A percentile compares a stretch with the other conserved stretches of the same genome.
phyloP scores from a whole-genome alignment of 1,284 basidiomycete species.

The Ceratobasidium sp. region DNA sequence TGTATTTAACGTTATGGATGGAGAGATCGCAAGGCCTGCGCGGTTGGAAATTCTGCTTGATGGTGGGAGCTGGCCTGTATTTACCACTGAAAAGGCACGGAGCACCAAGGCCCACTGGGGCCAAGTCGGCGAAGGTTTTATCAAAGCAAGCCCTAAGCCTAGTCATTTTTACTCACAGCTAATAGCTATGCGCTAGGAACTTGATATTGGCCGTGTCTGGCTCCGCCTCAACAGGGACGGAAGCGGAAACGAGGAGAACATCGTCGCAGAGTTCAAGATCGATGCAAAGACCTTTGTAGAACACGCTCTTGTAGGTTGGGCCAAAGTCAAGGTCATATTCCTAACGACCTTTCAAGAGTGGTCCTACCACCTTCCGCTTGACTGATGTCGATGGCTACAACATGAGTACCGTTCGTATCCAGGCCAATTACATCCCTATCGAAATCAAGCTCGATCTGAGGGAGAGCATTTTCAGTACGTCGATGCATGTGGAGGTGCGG shows the following conservation, averaged over 20 bases:
- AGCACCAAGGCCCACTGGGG: slow-evolving; percentile 84
- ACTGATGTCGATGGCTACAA: slow-evolving; percentile 56
- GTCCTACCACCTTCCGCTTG: slow-evolving; percentile 65
- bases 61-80: slow-evolving; percentile 93
- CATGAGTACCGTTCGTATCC: slow-evolving; percentile 68
- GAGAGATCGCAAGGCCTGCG: slow-evolving; percentile 78
- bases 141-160: slow-evolving; percentile 66
- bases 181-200: slow-evolving; percentile 57
- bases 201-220: slow-evolving; percentile 91
- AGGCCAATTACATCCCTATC: slow-evolving; percentile 88
- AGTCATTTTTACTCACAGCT: too few species aligned
- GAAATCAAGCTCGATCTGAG: slow-evolving; percentile 84
- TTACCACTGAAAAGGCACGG: slow-evolving; percentile 79
- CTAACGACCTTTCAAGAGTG: slow-evolving; percentile 55
- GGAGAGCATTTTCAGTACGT: slow-evolving; percentile 92
- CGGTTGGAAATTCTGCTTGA: slow-evolving; percentile 92
- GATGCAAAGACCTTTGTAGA: slow-evolving; percentile 82
- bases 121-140: slow-evolving; percentile 92
- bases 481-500: background rate
- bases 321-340: background rate
- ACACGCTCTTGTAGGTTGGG: slow-evolving; percentile 71
- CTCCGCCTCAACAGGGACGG: slow-evolving; percentile 82
- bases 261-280: slow-evolving; percentile 82
- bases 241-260: slow-evolving; percentile 82
- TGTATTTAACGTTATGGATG: slow-evolving; percentile 86